A percentile compares a stretch with the other conserved stretches of the same genome.
Evolutionary conservation across 139 green algal species (phyloP).

Genomic region (Pleodorina starrii): DNA sequence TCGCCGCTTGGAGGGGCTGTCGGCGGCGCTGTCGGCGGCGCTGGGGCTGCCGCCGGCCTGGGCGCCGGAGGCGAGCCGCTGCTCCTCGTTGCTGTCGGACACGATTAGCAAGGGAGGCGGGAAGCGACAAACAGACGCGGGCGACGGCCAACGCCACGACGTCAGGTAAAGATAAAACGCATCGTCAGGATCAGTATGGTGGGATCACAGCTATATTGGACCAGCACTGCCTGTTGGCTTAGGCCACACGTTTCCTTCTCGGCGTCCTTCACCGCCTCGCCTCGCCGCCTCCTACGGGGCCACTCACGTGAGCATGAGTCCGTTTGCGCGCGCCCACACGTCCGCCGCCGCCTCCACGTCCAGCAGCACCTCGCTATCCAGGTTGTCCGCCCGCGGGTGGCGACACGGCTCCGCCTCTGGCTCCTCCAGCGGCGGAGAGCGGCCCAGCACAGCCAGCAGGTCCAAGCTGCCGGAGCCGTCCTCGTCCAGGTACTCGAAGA

Average conservation of each 20-base stretch:
- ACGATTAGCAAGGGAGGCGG: no score
- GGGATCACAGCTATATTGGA: no score
- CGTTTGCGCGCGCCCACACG: conserved; percentile 39
- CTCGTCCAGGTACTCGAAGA: conserved; percentile 84
- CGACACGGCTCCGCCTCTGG: neutral
- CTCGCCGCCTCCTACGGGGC: no score
- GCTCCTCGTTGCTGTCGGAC: conserved; percentile 26
- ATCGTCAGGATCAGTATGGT: no score
- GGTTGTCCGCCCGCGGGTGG: conserved; percentile 60
- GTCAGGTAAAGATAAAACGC: no score
- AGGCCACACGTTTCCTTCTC: no score
- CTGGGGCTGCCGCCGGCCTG: neutral
- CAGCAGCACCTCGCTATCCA: conserved; percentile 70
- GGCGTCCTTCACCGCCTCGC: no score
- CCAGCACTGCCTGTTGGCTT: no score
- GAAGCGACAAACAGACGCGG: no score
- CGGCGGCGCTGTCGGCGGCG: neutral
- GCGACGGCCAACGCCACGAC: no score
- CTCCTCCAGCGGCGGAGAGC: neutral
- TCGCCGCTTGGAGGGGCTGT: neutral
- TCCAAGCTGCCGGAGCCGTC: conserved; percentile 53
- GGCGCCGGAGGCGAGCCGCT: neutral
- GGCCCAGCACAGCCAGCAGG: conserved; percentile 64
- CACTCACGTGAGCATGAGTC: conserved; percentile 21
- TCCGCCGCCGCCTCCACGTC: conserved; percentile 44